Base-by-base conservation (phyloP, 441 rosid genomes). In the Melianthus villosus region DNA sequence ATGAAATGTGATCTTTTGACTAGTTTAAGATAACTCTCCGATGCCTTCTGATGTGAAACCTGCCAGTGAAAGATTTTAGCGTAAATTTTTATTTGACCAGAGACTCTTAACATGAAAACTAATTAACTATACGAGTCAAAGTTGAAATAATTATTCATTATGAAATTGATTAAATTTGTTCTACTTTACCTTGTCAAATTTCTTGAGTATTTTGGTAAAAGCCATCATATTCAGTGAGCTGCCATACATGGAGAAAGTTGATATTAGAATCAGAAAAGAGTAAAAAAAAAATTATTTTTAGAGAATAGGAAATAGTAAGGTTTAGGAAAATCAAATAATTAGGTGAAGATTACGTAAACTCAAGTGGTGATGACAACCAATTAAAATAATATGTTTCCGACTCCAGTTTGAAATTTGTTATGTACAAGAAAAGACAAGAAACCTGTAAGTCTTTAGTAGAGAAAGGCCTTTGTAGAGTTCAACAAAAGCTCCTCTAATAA, bases 141-240 rank as follows among this genome's bases (percentile, higher is more conserved):
- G 38, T 28, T 14, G 47, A 38, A 10, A 16, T 23, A 16, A 41
- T 3, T 31, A 19, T 34, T 30, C n/a, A n/a, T n/a, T n/a, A n/a
- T n/a, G n/a, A n/a, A n/a, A n/a, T n/a, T n/a, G n/a, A n/a, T n/a
- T n/a, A n/a, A n/a, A n/a, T n/a, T n/a, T n/a, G n/a, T n/a, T n/a
- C n/a, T n/a, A n/a, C n/a, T n/a, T 43, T 62, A 85, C 98, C 98
- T 91, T 91, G 57, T 91, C 93, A 52, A 91, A 91, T 69, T 91
- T 91, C 75, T 91, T 91, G 39, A 91, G 63, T 44, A 91, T 91
- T 57, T 91, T 91, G 1, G 82, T 65, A 38, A 84, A 91, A 11
- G 98, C 96, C 63, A 74, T 52, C 94, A 79, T 82, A 44, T 91
- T 91, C 33, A 91, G 50, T 14, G 94, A 72, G 67, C 96, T 85